Conservation (phyloP, 2,329 filamentous ascomycete genomes). For the Didymella glomerata region DNA sequence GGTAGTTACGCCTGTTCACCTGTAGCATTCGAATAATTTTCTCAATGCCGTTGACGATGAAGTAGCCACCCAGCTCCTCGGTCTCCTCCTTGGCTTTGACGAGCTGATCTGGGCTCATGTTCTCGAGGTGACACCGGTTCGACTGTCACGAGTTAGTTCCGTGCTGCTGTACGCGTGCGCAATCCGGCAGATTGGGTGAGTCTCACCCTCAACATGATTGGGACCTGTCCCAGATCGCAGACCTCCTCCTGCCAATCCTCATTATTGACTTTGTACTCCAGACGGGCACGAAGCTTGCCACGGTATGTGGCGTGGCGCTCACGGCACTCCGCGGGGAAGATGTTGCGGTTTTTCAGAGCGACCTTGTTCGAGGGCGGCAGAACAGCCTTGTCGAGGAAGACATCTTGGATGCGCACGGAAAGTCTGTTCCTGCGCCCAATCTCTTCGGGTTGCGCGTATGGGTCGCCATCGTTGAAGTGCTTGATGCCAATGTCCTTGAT, state of each 20-base stretch:
- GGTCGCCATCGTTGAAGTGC: conserved; percentile 82
- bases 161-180: conserved; percentile 26
- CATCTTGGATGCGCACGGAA: conserved; percentile 78
- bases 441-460: conserved; percentile 61
- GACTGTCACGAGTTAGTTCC: conserved; percentile 64
- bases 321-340: conserved; percentile 91
- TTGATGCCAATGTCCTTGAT: conserved; percentile 91
- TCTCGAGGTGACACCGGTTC: conserved; percentile 88
- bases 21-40: conserved; percentile 94
- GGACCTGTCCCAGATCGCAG: conserved; percentile 86
- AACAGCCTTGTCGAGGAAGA: conserved; percentile 82
- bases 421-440: conserved; percentile 75
- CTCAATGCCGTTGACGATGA: conserved; percentile 96
- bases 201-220: conserved; percentile 88
- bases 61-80: conserved; percentile 95
- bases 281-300: conserved; percentile 80
- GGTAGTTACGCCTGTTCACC: conserved; percentile 89
- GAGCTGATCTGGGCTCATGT: conserved; percentile 80
- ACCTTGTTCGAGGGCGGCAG: conserved; percentile 85
- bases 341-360: conserved; percentile 78
- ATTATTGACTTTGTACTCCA: conserved; percentile 88
- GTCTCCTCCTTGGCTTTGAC: conserved; percentile 92
- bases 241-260: conserved; percentile 83
- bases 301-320: conserved; percentile 92
- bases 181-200: conserved; percentile 18